Evolutionary conservation across 345 rosid genomes (phyloP), one percentile per base, ranked within the genome.

Genomic region (Salix viminalis): DNA sequence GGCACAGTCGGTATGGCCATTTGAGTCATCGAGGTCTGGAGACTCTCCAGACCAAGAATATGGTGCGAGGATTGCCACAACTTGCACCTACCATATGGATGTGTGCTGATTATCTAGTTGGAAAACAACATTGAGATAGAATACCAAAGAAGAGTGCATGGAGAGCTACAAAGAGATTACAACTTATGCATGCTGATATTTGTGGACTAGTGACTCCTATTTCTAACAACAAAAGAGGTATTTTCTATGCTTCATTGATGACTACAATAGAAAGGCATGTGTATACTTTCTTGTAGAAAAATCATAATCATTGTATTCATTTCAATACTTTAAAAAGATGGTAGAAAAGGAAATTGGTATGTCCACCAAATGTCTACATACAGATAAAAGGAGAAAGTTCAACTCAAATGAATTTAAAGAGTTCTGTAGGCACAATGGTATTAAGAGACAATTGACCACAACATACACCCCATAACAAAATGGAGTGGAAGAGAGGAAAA

Each of bases 141-240:
- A 23, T 76, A 5, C 68, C 68, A 23, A 76, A 76, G 54, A 76
- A 54, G 60, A 76, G 74, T 36, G n/a, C 2, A 1, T 76, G 41
- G 79, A 32, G 79, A 42, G 61, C 74, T 13, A 69, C 41, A 2
- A 7, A 76, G 16, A 58, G 37, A 4, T 50, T 76, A 19, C 36
- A 76, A 19, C 60, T 70, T 2, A 5, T 76, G 26, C 79, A 77
- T 71, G 75, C 24, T 1, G 71, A 77, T 32, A 42, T 76, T 8
- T 69, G 44, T 24, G 79, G 79, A 0, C 74, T 60, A 1, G 30
- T 76, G 18, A 37, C 42, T 5, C 74, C 69, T 1, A 28, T 8
- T 4, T 76, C 79, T 3, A 65, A 58, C 7, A 76, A 69, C 10
- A 30, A 30, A 76, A 52, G 64, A 56, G 69, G 60, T 76, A 76